Conservation (phyloP, 2,329 filamentous ascomycete genomes). For the Beauveria varroae region DNA sequence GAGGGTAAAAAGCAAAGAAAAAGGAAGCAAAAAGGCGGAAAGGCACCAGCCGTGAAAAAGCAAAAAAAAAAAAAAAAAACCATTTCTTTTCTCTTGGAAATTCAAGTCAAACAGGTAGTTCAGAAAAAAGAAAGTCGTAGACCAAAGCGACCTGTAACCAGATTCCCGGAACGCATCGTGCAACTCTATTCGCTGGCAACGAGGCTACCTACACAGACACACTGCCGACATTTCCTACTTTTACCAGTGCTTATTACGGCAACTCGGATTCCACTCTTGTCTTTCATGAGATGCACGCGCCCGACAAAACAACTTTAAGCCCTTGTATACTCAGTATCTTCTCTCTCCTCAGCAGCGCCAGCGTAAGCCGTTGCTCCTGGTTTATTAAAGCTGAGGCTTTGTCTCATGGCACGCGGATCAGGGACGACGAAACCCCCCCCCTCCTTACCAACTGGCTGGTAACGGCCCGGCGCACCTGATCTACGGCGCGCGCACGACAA, state of each 20-base stretch:
- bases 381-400: too few species aligned
- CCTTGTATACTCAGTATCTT: not conserved
- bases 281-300: not conserved
- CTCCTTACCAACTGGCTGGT: too few species aligned
- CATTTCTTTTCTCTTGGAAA: too few species aligned
- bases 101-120: not conserved
- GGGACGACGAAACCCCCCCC: too few species aligned
- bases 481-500: too few species aligned
- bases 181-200: not conserved
- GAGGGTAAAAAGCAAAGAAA: not conserved
- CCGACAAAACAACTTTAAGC: not conserved
- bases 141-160: not conserved
- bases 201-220: not conserved
- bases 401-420: too few species aligned
- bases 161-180: not conserved
- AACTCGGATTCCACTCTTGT: not conserved
- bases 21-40: too few species aligned
- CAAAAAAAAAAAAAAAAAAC: not conserved
- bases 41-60: not conserved
- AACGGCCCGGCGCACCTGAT: too few species aligned
- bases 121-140: not conserved
- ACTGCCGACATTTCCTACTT: not conserved
- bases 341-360: not conserved
- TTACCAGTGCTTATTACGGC: not conserved
- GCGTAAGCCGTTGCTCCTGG: too few species aligned